These are phyloP conservation scores for Paramyrothecium sp. DNA, from an alignment of 2,329 filamentous ascomycete genomes.

Conservation along the genomic window DNA sequence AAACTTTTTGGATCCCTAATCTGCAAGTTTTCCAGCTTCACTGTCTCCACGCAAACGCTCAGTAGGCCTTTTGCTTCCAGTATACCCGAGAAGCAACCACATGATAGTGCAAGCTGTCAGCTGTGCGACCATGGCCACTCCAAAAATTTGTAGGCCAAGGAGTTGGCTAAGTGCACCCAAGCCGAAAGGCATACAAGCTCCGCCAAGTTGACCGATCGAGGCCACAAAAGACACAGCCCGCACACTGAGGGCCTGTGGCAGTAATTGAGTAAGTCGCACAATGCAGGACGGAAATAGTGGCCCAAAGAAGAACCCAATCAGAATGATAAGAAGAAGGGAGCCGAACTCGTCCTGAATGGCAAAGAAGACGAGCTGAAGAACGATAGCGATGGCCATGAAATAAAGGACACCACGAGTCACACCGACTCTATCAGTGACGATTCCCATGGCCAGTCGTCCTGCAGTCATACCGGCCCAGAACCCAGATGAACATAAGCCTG, in stretches of 20 bases:
- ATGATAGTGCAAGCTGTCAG: neutral
- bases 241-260: constrained; percentile 27
- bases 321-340: neutral
- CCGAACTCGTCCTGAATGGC: neutral
- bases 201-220: constrained; percentile 41
- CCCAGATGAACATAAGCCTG: constrained; percentile 37
- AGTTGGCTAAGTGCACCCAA: constrained; percentile 1
- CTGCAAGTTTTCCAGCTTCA: too few relatives aligned
- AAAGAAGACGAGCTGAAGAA: neutral
- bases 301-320: neutral
- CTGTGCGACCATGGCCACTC: neutral
- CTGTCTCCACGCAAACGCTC: too few relatives aligned
- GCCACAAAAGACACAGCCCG: constrained; percentile 41
- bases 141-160: neutral
- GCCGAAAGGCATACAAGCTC: constrained; percentile 34
- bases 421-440: constrained; percentile 27
- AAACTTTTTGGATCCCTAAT: too few relatives aligned
- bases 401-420: neutral
- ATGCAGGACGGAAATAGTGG: neutral
- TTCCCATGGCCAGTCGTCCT: constrained; percentile 31
- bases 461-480: constrained; percentile 44
- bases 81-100: neutral
- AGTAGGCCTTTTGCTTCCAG: too few relatives aligned
- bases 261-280: neutral
- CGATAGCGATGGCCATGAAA: neutral